Evolutionary conservation across 163 green algal species (phyloP).

Genomic region (Scenedesmus sp.): DNA sequence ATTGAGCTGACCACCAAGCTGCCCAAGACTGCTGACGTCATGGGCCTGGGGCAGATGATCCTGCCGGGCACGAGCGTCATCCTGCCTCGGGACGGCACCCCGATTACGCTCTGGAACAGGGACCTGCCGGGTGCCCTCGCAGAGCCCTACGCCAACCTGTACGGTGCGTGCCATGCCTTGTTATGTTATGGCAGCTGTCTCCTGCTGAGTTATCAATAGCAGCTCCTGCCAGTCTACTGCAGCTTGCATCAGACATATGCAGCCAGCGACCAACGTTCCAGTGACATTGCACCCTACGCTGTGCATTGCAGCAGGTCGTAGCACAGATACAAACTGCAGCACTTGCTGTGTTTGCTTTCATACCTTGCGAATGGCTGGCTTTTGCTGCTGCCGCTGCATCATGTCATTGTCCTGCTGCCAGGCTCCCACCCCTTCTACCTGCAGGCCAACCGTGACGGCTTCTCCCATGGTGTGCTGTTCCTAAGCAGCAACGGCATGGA

Average conservation of each 20-base stretch:
- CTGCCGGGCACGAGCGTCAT: slow-evolving; percentile 44
- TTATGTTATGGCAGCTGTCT: not conserved
- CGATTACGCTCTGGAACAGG: slow-evolving; percentile 54
- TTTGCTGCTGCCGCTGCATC: not conserved
- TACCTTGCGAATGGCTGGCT: not conserved
- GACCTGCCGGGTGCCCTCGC: slow-evolving; percentile 33
- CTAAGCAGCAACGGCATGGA: slow-evolving; percentile 86
- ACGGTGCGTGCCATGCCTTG: slow-evolving; percentile 23
- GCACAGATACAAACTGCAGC: too few species aligned
- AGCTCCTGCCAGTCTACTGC: not conserved
- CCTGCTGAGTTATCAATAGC: not conserved
- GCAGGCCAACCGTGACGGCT: slow-evolving; percentile 58
- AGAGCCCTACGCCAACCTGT: slow-evolving; percentile 54
- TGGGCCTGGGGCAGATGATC: slow-evolving; percentile 57
- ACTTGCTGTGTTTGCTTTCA: not conserved
- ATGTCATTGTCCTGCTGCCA: not conserved
- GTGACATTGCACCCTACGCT: not conserved
- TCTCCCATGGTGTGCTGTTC: slow-evolving; percentile 72
- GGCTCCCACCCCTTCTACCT: slow-evolving; percentile 62
- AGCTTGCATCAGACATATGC: too few species aligned
- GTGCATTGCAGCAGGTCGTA: too few species aligned
- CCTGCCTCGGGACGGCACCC: slow-evolving; percentile 46
- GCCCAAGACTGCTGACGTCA: slow-evolving; percentile 51
- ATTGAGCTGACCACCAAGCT: slow-evolving; percentile 58
- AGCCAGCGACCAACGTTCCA: not conserved